Base-by-base conservation (phyloP, 371 early-diverging fungal species). In the Mortierella sp. region DNA sequence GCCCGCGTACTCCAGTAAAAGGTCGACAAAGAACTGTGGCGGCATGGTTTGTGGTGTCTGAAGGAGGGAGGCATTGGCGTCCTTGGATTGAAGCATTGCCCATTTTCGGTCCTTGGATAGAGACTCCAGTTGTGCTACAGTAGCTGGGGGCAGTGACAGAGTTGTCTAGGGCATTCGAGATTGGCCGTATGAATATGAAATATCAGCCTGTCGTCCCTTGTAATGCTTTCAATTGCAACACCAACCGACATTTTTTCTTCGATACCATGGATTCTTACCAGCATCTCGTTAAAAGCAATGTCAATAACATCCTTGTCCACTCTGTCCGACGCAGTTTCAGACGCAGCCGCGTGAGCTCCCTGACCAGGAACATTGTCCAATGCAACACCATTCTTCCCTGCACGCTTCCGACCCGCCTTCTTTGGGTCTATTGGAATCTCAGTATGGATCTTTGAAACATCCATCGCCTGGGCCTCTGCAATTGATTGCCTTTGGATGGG, bases 31-130 rank as follows among this genome's bases (percentile, higher is more conserved):
- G 78, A 75, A 73, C 57, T 80, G 80, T 21, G 84, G 84, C 0
- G 84, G 84, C 76, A 80, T 53, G 16, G 81, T 77, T 43, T 84
- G 75, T 0, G 84, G 75, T 44, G 75, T 83, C 34, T 80, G 77
- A 50, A 75, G 75, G 0, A 84, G 71, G 5, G 74, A 44, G 19
- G 80, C 73, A 14, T 78, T 76, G 2, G 81, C 78, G n/a, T 80
- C 84, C 54, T 80, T 84, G 53, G 84, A 77, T 28, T 78, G 81
- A 10, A 84, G 72, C 81, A 84, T 75, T 16, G 78, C 75, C 78
- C 80, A 75, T 44, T 84, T 84, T 26, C 78, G 78, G 8, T 80
- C 80, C 73, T 80, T 80, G 21, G 84, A 78, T 8, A 84, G 64
- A 4, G 75, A 61, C 53, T 84, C 78, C 5, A 84, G 57, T 34